Base-by-base conservation (phyloP, 345 rosid genomes). In the Anacardium occidentale region DNA sequence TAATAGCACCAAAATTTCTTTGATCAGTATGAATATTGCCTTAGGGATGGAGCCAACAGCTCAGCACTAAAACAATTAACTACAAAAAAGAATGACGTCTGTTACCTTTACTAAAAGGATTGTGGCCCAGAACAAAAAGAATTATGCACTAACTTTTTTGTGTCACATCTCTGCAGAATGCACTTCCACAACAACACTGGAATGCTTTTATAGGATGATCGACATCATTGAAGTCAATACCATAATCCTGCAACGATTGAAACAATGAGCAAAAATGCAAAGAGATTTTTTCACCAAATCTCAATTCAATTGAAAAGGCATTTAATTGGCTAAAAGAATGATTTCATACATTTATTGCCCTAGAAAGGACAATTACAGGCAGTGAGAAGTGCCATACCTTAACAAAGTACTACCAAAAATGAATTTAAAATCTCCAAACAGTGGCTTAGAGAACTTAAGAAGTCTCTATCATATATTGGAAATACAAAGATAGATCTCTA, bases 121-220 rank as follows among this genome's bases (percentile, higher is more conserved):
- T 5, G 42, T 37, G 7, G 42, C 42, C 42, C 42, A 37, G 42
- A 20, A 17, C 44, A 21, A 54, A 32, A 22, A 3, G 12, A 53
- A 51, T 32, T 21, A 40, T 56, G 17, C 44, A 7, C 44, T 20
- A 26, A 50, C 66, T 62, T 53, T 75, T 62, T 14, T 56, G 68
- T 58, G 73, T 61, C 62, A 26, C 65, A 73, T 87, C 91, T 65
- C 98, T 85, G 78, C 98, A 94, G 59, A 51, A 69, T 51, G 75
- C 32, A 77, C 98, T 91, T 81, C 87, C 89, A 51, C 98, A 94
- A 45, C 73, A 51, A 58, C 97, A 94, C 57, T 32, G 25, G 79
- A 94, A 94, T 72, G 98, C 96, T 83, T 88, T 82, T 25, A 90
- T 66, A 20, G 97, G 98, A 82, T 91, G 96, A 64, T 77, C 79